A percentile compares a stretch with the other conserved stretches of the same genome.
Evolutionary conservation across 208 protist genomes (phyloP).

Genomic region (Crithidia expoeki): DNA sequence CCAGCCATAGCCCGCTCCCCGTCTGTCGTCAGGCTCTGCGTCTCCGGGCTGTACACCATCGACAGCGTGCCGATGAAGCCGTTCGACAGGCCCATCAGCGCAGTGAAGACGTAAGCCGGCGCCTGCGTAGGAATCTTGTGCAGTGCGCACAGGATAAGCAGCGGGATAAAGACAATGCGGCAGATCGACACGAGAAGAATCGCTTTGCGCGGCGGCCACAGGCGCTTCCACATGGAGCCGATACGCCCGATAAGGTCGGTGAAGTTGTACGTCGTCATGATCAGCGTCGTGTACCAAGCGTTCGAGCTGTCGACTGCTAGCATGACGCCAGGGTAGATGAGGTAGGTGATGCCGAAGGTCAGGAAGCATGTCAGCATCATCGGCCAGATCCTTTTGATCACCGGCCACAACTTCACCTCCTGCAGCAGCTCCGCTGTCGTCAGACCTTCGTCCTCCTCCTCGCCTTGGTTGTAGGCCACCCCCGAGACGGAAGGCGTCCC

Average conservation of each 20-base stretch:
- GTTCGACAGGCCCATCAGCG: conserved; percentile 59
- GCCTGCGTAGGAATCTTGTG: conserved; percentile 55
- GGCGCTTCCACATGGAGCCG: conserved; percentile 42
- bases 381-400: conserved; percentile 72
- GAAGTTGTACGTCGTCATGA: conserved; percentile 77
- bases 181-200: conserved; percentile 43
- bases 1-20: conserved; percentile 69
- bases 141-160: conserved; percentile 72
- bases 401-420: conserved; percentile 45
- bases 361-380: conserved; percentile 82
- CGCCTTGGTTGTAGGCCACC: conserved; percentile 16
- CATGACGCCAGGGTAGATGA: conserved; percentile 79
- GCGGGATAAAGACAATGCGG: conserved; percentile 74
- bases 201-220: conserved; percentile 47
- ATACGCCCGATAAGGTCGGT: conserved; percentile 66
- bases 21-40: conserved; percentile 41
- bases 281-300: conserved; percentile 73
- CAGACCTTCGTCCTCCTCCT: conserved; percentile 8
- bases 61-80: conserved; percentile 78
- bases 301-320: conserved; percentile 53
- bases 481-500: too few species aligned
- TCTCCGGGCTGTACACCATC: conserved; percentile 77
- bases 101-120: conserved; percentile 55
- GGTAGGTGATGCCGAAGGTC: conserved; percentile 71
- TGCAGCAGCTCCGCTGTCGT: conserved; percentile 46